Percentiles rank a stretch among this genome's conserved stretches.
phyloP scores from a whole-genome alignment of 2,329 filamentous ascomycete genomes.

The Fusarium chuoi region DNA sequence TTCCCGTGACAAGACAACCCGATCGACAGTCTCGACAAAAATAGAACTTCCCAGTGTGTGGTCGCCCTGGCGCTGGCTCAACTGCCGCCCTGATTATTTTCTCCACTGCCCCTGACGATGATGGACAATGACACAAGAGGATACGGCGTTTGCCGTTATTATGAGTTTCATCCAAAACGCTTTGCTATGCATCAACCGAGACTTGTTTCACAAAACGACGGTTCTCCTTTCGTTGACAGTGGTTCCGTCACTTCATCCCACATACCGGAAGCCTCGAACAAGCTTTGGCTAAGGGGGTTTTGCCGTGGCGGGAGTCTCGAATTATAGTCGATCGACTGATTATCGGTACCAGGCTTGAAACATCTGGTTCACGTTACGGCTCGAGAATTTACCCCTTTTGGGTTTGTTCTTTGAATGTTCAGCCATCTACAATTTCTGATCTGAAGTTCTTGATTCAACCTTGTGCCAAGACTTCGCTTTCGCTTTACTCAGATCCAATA shows the following conservation, averaged over 20 bases:
- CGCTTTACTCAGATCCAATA: not conserved
- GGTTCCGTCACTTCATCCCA: slow-evolving; percentile 1
- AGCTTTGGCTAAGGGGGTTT: slow-evolving; percentile 12
- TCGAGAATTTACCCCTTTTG: not conserved
- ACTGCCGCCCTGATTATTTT: slow-evolving; percentile 38
- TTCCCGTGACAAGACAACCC: slow-evolving; percentile 1
- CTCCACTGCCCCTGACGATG: slow-evolving; percentile 42
- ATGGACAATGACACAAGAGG: slow-evolving; percentile 12
- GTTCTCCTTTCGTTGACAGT: not conserved
- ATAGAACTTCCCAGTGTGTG: slow-evolving; percentile 26
- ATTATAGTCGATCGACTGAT: slow-evolving; percentile 12
- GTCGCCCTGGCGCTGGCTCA: slow-evolving; percentile 3
- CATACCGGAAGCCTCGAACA: slow-evolving; percentile 25
- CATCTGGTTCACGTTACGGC: not conserved
- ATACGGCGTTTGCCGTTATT: slow-evolving; percentile 13
- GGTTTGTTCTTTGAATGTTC: not conserved
- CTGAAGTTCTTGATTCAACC: not conserved
- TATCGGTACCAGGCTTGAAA: slow-evolving; percentile 15
- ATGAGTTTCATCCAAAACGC: slow-evolving; percentile 4
- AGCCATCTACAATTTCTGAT: not conserved
- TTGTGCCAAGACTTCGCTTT: not conserved
- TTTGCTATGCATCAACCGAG: slow-evolving; percentile 25
- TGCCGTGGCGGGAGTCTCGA: slow-evolving; percentile 25
- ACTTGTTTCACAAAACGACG: slow-evolving; percentile 28
- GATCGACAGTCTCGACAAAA: slow-evolving; percentile 32